Evolutionary conservation across 2,329 filamentous ascomycete genomes (phyloP).

Genomic region (Paecilomyces sp.): DNA sequence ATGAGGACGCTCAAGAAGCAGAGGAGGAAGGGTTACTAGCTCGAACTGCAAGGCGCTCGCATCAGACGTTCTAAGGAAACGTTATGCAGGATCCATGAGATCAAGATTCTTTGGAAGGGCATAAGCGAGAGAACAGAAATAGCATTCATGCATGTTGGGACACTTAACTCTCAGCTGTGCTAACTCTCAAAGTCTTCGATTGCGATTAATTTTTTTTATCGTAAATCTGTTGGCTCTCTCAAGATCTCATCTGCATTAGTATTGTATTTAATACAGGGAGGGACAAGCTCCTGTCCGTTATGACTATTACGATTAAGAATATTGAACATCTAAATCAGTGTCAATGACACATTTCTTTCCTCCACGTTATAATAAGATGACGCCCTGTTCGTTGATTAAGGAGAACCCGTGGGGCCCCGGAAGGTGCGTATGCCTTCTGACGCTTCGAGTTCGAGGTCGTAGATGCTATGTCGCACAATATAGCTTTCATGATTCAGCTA

Average conservation of each 20-base stretch:
- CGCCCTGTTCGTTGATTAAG: neutral
- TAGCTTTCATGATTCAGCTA: neutral
- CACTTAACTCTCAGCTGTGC: neutral
- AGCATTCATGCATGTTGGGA: neutral
- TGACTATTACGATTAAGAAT: neutral
- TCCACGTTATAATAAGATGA: neutral
- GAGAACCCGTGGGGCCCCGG: neutral
- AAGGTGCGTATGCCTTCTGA: neutral
- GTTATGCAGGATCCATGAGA: neutral
- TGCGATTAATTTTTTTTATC: neutral
- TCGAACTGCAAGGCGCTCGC: constrained; percentile 72
- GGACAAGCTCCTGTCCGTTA: neutral
- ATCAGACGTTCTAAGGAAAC: constrained; percentile 19
- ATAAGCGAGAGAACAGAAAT: neutral
- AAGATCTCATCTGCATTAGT: neutral
- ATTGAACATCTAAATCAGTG: neutral
- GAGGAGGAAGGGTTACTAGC: constrained; percentile 91
- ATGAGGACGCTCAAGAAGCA: constrained; percentile 82
- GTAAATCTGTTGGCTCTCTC: neutral
- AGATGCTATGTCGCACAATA: neutral
- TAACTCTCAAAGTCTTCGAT: neutral
- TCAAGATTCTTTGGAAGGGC: neutral
- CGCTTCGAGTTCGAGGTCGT: neutral
- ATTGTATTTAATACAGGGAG: neutral
- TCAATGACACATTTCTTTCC: neutral